A percentile compares a stretch with the other conserved stretches of the same genome.
phyloP scores from a whole-genome alignment of 1,284 basidiomycete genomes.

The Cronartium quercuum region DNA sequence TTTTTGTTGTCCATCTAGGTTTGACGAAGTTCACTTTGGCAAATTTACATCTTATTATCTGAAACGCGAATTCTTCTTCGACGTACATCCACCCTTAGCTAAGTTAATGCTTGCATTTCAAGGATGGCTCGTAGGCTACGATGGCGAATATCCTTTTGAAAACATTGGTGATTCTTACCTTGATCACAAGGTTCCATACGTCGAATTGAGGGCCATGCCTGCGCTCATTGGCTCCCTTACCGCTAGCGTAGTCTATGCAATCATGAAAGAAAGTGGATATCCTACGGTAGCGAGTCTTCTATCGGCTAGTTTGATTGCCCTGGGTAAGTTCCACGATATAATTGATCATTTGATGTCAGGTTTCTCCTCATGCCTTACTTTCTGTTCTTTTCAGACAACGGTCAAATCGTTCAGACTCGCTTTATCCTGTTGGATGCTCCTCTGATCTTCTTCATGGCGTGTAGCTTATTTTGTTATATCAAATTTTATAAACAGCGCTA shows the following conservation, averaged over 20 bases:
- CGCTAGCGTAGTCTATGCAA: constrained; percentile 82
- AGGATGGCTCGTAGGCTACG: constrained; percentile 94
- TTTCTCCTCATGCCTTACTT: neutral
- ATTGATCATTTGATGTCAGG: constrained; percentile 55
- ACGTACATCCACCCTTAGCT: constrained; percentile 94
- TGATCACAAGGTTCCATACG: constrained; percentile 78
- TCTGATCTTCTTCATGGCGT: constrained; percentile 88
- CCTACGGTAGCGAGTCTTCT: constrained; percentile 56
- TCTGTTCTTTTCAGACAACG: constrained; percentile 65
- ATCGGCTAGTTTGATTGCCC: constrained; percentile 29
- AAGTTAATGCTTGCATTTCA: constrained; percentile 86
- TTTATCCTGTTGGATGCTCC: constrained; percentile 93
- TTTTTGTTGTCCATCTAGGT: constrained; percentile 54
- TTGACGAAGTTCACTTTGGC: constrained; percentile 95
- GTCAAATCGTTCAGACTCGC: constrained; percentile 88
- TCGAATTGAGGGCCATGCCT: constrained; percentile 84
- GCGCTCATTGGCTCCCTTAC: constrained; percentile 85
- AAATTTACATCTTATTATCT: constrained; percentile 88
- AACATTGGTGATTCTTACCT: constrained; percentile 92
- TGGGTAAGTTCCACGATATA: constrained; percentile 40
- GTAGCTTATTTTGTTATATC: constrained; percentile 90
- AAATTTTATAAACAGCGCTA: constrained; percentile 93
- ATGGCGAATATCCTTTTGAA: constrained; percentile 87
- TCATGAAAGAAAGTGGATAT: constrained; percentile 97
- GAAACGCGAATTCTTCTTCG: constrained; percentile 90